Conservation (phyloP, 2,329 filamentous ascomycete species). For the Trichoderma polysporum region DNA sequence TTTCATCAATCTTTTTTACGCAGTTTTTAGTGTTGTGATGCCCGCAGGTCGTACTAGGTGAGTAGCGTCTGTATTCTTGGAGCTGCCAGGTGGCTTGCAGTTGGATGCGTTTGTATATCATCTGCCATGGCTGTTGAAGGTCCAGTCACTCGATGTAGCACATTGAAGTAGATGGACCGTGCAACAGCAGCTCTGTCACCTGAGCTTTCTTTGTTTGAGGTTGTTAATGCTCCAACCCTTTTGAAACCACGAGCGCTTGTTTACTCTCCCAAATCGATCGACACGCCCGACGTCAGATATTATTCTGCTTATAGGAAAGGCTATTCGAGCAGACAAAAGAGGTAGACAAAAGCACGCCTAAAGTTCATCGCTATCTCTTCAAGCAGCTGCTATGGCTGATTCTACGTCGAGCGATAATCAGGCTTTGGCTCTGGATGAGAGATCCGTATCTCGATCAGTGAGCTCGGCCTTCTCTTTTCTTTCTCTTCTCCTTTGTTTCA, state of each 20-base stretch:
- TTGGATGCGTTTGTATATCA: constrained; percentile 21
- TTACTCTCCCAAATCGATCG: not conserved
- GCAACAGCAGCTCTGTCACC: not conserved
- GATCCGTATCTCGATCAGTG: not conserved
- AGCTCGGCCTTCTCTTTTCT: not conserved
- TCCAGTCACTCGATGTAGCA: not conserved
- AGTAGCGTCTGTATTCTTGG: constrained; percentile 22
- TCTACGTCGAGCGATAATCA: not conserved
- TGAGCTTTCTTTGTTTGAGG: not conserved
- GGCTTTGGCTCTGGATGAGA: not conserved
- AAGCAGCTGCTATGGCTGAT: not conserved
- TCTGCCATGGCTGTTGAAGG: not conserved
- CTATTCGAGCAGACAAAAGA: not conserved
- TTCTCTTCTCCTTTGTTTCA: not conserved
- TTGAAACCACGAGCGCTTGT: not conserved
- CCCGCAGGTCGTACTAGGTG: constrained; percentile 17
- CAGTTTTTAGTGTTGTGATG: not conserved
- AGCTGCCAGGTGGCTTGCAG: constrained; percentile 26
- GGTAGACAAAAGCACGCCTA: not conserved
- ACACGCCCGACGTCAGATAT: not conserved
- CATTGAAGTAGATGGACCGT: not conserved
- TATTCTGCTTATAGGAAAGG: not conserved
- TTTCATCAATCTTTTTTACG: not conserved
- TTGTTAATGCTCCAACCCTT: not conserved
- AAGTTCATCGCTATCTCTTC: not conserved